Conservation (phyloP, 2,329 filamentous ascomycete species). For the Didymella pomorum region DNA sequence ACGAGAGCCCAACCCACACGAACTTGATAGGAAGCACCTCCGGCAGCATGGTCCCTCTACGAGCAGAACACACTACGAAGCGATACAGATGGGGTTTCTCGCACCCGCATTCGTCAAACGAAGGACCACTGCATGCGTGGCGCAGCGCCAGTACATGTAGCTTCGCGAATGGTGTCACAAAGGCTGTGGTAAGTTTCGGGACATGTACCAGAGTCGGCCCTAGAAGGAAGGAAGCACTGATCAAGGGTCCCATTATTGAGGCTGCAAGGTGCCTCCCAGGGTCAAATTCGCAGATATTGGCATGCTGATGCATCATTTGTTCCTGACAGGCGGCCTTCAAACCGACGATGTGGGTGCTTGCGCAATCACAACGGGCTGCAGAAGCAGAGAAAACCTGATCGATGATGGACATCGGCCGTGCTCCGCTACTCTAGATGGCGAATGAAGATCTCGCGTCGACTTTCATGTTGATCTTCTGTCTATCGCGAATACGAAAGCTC, state of each 20-base stretch:
- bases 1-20: not conserved
- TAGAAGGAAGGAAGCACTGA: not conserved
- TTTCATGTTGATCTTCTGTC: not conserved
- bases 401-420: not conserved
- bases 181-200: not conserved
- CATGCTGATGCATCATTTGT: not conserved
- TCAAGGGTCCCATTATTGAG: not conserved
- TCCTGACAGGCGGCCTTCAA: not conserved
- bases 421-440: not conserved
- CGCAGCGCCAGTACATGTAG: slow-evolving; percentile 1
- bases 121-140: slow-evolving; percentile 2
- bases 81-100: not conserved
- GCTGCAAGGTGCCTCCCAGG: not conserved
- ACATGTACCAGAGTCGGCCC: not conserved
- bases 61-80: not conserved
- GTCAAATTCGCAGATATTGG: not conserved
- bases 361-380: not conserved
- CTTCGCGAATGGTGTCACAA: not conserved
- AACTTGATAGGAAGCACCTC: slow-evolving; percentile 1
- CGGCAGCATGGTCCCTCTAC: not conserved
- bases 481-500: not conserved
- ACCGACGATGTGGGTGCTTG: not conserved
- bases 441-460: not conserved
- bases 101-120: not conserved
- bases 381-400: not conserved